Conservation (phyloP, 495 filamentous ascomycete species). For the Trichoderma virens region DNA sequence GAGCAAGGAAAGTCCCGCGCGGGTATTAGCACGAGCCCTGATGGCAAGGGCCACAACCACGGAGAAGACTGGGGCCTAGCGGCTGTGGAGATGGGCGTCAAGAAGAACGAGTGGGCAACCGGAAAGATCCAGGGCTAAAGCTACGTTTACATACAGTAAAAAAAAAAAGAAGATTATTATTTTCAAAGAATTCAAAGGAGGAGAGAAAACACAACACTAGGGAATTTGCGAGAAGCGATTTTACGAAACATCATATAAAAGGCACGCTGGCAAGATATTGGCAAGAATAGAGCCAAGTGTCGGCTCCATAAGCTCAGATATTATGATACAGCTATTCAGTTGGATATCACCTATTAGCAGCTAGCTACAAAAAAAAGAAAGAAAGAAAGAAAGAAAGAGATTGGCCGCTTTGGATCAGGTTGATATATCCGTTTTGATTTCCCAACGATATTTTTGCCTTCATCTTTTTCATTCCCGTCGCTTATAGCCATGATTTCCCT, state of each 20-base stretch:
- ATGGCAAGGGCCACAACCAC: conserved; percentile 57
- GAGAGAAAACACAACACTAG: conserved; percentile 1
- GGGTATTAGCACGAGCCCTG: conserved; percentile 49
- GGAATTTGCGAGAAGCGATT: neutral
- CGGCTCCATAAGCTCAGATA: neutral
- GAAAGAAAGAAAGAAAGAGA: neutral
- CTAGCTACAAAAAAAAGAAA: neutral
- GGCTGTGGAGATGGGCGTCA: conserved; percentile 67
- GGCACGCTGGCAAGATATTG: neutral
- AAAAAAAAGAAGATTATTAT: neutral
- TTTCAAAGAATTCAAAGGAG: neutral
- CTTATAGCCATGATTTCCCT: neutral
- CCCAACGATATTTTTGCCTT: neutral
- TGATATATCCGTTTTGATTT: neutral
- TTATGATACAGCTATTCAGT: neutral
- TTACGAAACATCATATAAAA: neutral
- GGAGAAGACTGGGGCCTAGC: conserved; percentile 81
- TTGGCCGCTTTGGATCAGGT: too few relatives aligned
- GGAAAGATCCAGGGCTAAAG: conserved; percentile 46
- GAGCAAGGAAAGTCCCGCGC: conserved; percentile 81
- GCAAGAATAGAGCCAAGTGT: neutral
- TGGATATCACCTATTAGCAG: neutral
- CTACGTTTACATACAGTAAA: conserved; percentile 11
- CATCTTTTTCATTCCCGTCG: neutral
- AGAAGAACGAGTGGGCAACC: conserved; percentile 58